phyloP scores from a whole-genome alignment of 2,329 filamentous ascomycete species.

The Colletotrichum trifolii region DNA sequence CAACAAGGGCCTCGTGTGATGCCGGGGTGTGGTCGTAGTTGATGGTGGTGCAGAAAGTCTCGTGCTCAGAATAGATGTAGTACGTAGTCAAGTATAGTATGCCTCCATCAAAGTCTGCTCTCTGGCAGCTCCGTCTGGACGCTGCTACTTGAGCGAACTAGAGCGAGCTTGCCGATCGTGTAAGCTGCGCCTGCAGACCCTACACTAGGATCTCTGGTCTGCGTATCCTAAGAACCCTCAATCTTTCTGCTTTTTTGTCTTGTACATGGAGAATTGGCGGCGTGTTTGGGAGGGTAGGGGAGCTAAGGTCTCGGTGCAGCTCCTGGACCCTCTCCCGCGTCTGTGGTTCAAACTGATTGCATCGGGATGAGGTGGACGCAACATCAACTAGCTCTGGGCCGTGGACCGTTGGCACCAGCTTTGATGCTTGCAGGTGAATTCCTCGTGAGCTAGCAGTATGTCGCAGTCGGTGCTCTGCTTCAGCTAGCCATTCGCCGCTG shows the following conservation, averaged over 20 bases:
- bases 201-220: too few species aligned
- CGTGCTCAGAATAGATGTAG: slow-evolving; percentile 33
- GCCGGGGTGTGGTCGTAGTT: slow-evolving; percentile 21
- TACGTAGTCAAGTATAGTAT: slow-evolving; percentile 3
- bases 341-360: slow-evolving; percentile 33
- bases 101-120: neutral
- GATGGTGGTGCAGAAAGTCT: slow-evolving; percentile 3
- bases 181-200: too few species aligned
- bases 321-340: slow-evolving; percentile 20
- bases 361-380: slow-evolving; percentile 18
- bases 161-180: slow-evolving; percentile 3
- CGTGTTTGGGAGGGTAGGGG: slow-evolving; percentile 26
- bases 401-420: neutral
- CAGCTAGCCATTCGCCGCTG: slow-evolving; percentile 22
- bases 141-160: neutral
- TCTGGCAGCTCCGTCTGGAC: too few species aligned
- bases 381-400: neutral
- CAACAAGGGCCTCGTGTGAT: neutral
- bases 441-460: slow-evolving; percentile 7
- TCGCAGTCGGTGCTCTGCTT: slow-evolving; percentile 26
- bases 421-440: neutral
- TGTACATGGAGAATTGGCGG: slow-evolving; percentile 12
- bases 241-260: neutral
- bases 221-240: too few species aligned
- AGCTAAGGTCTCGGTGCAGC: slow-evolving; percentile 11